Base-by-base conservation (phyloP, 768 basidiomycete species). In the Mrakia frigida region DNA sequence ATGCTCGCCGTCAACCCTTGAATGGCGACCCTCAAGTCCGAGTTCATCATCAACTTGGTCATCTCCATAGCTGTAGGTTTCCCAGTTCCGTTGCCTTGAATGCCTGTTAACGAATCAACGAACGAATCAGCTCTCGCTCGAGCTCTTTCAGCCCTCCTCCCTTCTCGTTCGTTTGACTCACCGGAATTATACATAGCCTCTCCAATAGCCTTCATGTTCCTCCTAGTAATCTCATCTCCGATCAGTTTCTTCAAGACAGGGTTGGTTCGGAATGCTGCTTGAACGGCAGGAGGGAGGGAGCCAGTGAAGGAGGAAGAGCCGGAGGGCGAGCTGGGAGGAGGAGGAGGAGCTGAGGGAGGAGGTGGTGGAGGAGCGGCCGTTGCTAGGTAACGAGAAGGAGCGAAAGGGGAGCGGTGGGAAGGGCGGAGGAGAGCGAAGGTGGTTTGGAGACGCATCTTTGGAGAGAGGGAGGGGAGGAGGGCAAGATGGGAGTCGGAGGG, bases 11-110 rank as follows among this genome's bases (percentile, higher is more conserved):
- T 56, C 56, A 56, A 14, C 7, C 56, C 56, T 28, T 56, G 56
- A 13, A 56, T 56, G 3, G 56, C 56, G 1, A 13, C 13, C 56
- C 28, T 56, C 25, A 56, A 14, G 25, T 56, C 56, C 6, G 56
- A 56, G 56, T 56, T 56, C 56, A 56, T 56, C 56, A 56, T 56
- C 28, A 56, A 28, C 56, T 56, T 56, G 56, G 56, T 13, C 56
- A 56, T 56, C 25, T 56, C 56, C 56, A 56, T n/a, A 1, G 56
- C 56, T 1, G 56, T n/a, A 28, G 56, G 56, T 25, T 56, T 25
- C 56, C 28, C 46, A 21, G 14, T 28, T 6, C 56, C 56, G 28
- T n/a, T 28, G 4, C 10, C n/a, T 9, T 14, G 25, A 11, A 56
- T 56, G 5, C 56, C 56, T 56, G 6, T 23, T 1, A n/a, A 56